Base-by-base conservation (phyloP, 371 early-diverging fungal species). In the Choanephora cucurbitarum region DNA sequence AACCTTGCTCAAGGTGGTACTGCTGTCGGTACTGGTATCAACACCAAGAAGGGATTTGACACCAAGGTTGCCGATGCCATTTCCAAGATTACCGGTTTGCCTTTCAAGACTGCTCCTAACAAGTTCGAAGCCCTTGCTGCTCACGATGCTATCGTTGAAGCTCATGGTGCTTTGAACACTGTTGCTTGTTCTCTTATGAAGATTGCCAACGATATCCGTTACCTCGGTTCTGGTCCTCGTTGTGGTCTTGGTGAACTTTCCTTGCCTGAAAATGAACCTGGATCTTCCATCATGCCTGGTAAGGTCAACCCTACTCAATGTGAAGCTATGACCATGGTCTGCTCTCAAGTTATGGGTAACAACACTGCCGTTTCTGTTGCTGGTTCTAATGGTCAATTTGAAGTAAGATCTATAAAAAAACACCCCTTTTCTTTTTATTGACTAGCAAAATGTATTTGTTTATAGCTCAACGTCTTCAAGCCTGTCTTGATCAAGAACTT, bases 281-380 rank as follows among this genome's bases (percentile, higher is more conserved):
- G 95, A 52, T 90, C 90, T 41, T 90, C 90, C 44, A 94, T 94
- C 68, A 93, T 93, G 94, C 94, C 94, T 44, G 94, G 94, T 58
- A 94, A 94, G 77, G 92, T 93, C 44, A 94, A 94, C 69, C 94
- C 94, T 50, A 94, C 94, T 13, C 94, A 94, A 73, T 92, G 92
- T 75, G 94, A 94, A 73, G 91, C 94, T 32, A 83, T 94, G 86
- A 94, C 94, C 33, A 94, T 94, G 94, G 90, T 93, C 32, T 93
- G 94, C 66, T 84, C 94, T 21, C 94, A 94, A 60, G 91, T 92
- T 19, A 86, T 94, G 75, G 93, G 94, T 43, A 94, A 94, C 83
- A 79, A 92, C 69, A 83, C 86, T 11, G 83, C 94, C 14, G 79
- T 93, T 33, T 79, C 92, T 32, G 62, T 94, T 49, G 91, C 88